Base-by-base conservation (phyloP, 129 eudicot species). In the Centella asiatica region DNA sequence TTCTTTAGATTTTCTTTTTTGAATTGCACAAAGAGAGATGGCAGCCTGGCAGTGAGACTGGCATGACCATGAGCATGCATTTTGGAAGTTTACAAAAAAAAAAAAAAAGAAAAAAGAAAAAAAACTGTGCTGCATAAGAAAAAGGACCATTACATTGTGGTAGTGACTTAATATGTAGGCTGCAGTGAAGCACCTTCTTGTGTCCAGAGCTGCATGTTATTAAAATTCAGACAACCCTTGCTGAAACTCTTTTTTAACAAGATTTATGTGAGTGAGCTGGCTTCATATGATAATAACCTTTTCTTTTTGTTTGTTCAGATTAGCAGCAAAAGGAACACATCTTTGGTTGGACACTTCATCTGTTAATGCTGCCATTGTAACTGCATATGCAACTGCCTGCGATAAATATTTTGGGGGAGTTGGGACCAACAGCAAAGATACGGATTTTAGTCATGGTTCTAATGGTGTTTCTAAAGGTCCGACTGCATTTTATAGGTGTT, bases 311-410 rank as follows among this genome's bases (percentile, higher is more conserved):
- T 57, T 12, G 55, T 78, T 70, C 86, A 90, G 98, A 62, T 81
- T 90, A 77, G 97, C 95, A 57, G 83, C 73, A 56, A 65, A 78
- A 79, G 89, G 87, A 44, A 85, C 90, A n/a, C 78, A 81, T 66
- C 87, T 90, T 65, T 84, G 95, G 95, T 51, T 90, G 77, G 97
- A 90, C 73, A 62, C 90, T 23, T 69, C 95, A 71, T 74, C 94
- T 13, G 80, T 84, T 65, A 90, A 88, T 75, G 95, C 94, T 61
- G 97, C 97, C 70, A 84, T 90, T 37, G 87, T 69, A 7, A 79
- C 76, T 65, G 73, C 95, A 29, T 90, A 81, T 63, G 75, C 77
- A 60, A 55, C 78, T 44, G 90, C 88, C 26, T 76, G 90, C 78
- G 77, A 82, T 62, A 80, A 80, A 57, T 76, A 62, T 60, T 24